Conservation (phyloP, 106 monocot genomes). For the Triglochin maritima region DNA sequence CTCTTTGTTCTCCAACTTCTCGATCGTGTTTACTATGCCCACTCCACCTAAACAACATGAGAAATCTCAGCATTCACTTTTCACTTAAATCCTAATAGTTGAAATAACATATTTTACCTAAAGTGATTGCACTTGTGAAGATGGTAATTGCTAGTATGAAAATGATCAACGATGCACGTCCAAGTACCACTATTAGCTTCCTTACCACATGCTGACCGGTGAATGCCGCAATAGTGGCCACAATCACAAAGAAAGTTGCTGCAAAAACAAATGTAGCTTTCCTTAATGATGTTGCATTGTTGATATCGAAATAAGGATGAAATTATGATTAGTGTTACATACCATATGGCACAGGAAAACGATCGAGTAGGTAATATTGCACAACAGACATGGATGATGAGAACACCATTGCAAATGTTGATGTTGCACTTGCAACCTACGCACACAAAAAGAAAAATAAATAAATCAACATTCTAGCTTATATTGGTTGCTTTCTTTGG, state of each 20-base stretch:
- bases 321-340: neutral
- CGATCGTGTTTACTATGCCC: slow-evolving; percentile 44
- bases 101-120: slow-evolving; percentile 22
- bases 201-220: slow-evolving; percentile 42
- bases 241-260: slow-evolving; percentile 41
- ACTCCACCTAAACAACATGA: slow-evolving; percentile 36
- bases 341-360: slow-evolving; percentile 45
- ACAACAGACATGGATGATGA: slow-evolving; percentile 51
- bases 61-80: neutral
- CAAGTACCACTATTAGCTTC: slow-evolving; percentile 36
- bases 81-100: no score
- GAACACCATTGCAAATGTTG: slow-evolving; percentile 48
- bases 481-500: no score
- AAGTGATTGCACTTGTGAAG: slow-evolving; percentile 45
- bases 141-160: slow-evolving; percentile 47
- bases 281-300: no score
- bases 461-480: no score
- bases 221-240: slow-evolving; percentile 63
- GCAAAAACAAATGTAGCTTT: slow-evolving; percentile 5
- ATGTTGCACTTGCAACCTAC: slow-evolving; percentile 48
- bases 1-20: slow-evolving; percentile 43
- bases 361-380: slow-evolving; percentile 36
- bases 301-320: neutral
- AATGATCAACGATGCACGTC: slow-evolving; percentile 43
- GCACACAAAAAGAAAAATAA: neutral